Base-by-base conservation (phyloP, 192 early-diverging fungal species). In the Funneliformis geosporum region DNA sequence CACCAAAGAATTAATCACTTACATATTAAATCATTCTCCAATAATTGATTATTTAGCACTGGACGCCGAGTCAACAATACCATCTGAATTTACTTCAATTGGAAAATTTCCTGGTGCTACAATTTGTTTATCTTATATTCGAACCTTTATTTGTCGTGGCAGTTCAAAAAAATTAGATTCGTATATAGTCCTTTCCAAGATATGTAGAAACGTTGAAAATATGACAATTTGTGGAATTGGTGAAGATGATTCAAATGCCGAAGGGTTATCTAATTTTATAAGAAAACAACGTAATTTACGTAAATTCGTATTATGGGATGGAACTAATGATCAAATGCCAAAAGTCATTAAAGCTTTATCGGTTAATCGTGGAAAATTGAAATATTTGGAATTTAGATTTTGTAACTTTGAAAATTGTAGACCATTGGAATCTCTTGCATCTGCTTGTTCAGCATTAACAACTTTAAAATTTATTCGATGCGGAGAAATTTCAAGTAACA, bases 351-450 rank as follows among this genome's bases (percentile, higher is more conserved):
- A 43, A 40, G 33, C 67, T 2, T 40, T 69, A 39, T 18, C 67
- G 9, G 16, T 43, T 7, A 33, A 42, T 40, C 8, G 9, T 40
- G 28, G 12, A 6, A 39, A 39, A 18, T 21, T 69, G 10, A 69
- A 69, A 69, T 69, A 69, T 69, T 42, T 69, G 9, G 67, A 69
- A 69, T 69, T 69, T 69, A 33, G 67, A 69, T 69, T 43, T 69
- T 69, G 67, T n/a, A 21, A 8, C 42, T 69, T 69, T 69, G 28
- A 21, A 43, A 33, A 69, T n/a, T 69, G 28, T 21, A 18, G 18
- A 68, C 67, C 39, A n/a, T 39, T 69, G 16, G 67, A 69, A 21
- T 40, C 11, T 6, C 16, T 69, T n/a, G 40, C 67, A 9, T 9
- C 5, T 21, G 33, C 67, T n/a, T 69, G 67, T 43, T 7, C 40